Evolutionary conservation across 306 rosid genomes (phyloP).

Genomic region (Begonia loranthoides): DNA sequence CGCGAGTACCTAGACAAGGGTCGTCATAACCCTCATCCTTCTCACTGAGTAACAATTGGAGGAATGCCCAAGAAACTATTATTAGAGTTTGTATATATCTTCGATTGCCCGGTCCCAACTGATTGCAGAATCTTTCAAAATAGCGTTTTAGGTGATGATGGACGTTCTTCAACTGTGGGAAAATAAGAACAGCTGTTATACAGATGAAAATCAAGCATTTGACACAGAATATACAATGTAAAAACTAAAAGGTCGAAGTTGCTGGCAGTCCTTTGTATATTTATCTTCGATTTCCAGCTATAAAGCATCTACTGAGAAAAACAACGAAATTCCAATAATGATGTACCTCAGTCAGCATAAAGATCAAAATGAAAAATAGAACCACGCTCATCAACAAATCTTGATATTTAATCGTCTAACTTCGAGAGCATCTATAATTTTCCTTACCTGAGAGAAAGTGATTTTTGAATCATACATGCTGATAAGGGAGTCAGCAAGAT

Average conservation of each 20-base stretch:
- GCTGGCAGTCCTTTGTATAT: no score
- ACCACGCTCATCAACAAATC: no score
- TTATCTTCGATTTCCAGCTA: no score
- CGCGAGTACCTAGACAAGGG: slow-evolving; percentile 21
- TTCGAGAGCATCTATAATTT: neutral
- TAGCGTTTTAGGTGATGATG: slow-evolving; percentile 55
- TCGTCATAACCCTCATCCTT: slow-evolving; percentile 21
- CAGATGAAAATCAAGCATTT: slow-evolving; percentile 12
- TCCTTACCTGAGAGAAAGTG: slow-evolving; percentile 55
- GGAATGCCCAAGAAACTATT: slow-evolving; percentile 63
- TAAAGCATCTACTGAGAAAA: no score
- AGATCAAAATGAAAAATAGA: no score
- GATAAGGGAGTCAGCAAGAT: slow-evolving; percentile 90
- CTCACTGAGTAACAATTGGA: slow-evolving; percentile 30
- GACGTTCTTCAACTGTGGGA: slow-evolving; percentile 66
- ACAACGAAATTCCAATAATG: no score
- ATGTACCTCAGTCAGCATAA: no score
- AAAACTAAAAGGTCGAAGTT: neutral
- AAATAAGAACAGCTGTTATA: slow-evolving; percentile 8
- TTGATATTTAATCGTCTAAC: neutral
- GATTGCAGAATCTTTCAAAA: slow-evolving; percentile 56
- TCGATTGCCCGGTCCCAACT: slow-evolving; percentile 80
- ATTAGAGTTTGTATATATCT: slow-evolving; percentile 87
- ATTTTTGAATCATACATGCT: slow-evolving; percentile 72
- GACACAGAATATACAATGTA: neutral